A percentile compares a stretch with the other conserved stretches of the same genome.
phyloP scores from a whole-genome alignment of 1,139 yeast species.

The Blastobotrys raffinosifermentans region DNA sequence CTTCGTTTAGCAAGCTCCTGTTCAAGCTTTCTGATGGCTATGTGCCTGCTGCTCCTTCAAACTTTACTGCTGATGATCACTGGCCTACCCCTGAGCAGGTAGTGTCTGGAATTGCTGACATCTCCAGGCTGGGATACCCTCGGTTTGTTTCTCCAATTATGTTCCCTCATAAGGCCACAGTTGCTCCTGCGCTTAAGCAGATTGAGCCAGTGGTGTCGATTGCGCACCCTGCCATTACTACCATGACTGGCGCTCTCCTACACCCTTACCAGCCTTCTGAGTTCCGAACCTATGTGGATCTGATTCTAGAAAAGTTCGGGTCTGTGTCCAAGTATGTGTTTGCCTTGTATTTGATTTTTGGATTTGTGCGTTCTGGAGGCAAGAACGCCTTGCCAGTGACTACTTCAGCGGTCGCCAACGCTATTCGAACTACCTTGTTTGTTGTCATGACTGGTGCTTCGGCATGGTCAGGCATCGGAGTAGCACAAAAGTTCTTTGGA shows the following conservation, averaged over 20 bases:
- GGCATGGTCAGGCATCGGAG: conserved; percentile 39
- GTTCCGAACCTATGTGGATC: conserved; percentile 25
- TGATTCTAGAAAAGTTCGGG: conserved; percentile 25
- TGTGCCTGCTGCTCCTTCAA: conserved; percentile 28
- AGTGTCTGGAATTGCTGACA: conserved; percentile 29
- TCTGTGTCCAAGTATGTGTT: conserved; percentile 29
- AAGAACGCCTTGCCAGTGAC: conserved; percentile 9
- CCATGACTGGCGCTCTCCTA: conserved; percentile 34
- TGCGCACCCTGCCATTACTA: conserved; percentile 36
- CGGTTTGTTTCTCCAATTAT: conserved; percentile 34
- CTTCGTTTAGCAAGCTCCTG: conserved; percentile 28
- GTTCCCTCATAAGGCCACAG: conserved; percentile 22
- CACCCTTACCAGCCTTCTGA: conserved; percentile 34
- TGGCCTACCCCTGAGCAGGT: conserved; percentile 35
- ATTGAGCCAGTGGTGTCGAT: conserved; percentile 30
- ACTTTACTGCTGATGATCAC: conserved; percentile 23
- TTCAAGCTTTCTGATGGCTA: conserved; percentile 28
- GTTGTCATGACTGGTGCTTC: conserved; percentile 35
- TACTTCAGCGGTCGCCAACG: conserved; percentile 22
- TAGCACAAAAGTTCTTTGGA: conserved; percentile 31
- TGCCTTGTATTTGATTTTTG: conserved; percentile 26
- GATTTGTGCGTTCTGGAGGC: conserved; percentile 12
- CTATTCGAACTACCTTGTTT: conserved; percentile 31
- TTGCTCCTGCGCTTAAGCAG: conserved; percentile 24
- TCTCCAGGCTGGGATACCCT: conserved; percentile 32